Evolutionary conservation across 768 basidiomycete genomes (phyloP).

Genomic region (Tylopilus balloui): DNA sequence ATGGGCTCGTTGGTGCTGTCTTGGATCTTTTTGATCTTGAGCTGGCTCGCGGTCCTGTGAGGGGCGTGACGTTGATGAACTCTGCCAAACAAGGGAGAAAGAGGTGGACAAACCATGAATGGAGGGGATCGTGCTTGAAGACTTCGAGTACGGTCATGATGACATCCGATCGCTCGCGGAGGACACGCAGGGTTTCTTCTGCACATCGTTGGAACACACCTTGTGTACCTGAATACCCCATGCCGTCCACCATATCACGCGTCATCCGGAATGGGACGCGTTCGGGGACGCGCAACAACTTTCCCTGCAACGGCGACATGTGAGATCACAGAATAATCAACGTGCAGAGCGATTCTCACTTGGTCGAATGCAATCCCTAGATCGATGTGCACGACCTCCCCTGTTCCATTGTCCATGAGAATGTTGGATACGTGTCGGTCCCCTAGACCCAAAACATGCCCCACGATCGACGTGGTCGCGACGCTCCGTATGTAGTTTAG

Average conservation of each 20-base stretch:
- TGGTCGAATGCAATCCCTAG: slow-evolving; percentile 96
- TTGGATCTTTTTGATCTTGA: slow-evolving; percentile 67
- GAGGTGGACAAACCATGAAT: slow-evolving; percentile 65
- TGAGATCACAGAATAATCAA: neutral
- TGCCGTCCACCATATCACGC: slow-evolving; percentile 87
- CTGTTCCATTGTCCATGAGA: slow-evolving; percentile 73
- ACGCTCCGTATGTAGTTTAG: slow-evolving; percentile 88
- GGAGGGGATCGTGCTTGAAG: slow-evolving; percentile 93
- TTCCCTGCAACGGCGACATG: slow-evolving; percentile 52
- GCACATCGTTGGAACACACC: slow-evolving; percentile 95
- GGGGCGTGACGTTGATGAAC: neutral
- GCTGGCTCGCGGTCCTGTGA: slow-evolving; percentile 70
- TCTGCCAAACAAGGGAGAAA: neutral
- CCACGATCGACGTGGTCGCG: slow-evolving; percentile 91
- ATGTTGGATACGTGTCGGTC: slow-evolving; percentile 94
- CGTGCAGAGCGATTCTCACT: slow-evolving; percentile 35
- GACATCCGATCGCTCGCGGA: slow-evolving; percentile 78
- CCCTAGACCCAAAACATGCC: slow-evolving; percentile 86
- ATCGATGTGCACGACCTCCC: slow-evolving; percentile 94
- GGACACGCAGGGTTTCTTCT: slow-evolving; percentile 89
- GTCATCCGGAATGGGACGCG: slow-evolving; percentile 94
- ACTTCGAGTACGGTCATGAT: slow-evolving; percentile 95
- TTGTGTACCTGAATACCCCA: slow-evolving; percentile 84
- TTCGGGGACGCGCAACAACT: slow-evolving; percentile 73
- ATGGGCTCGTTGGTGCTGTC: slow-evolving; percentile 32